Base-by-base conservation (phyloP, 768 basidiomycete genomes). In the Exsudoporus frostii region DNA sequence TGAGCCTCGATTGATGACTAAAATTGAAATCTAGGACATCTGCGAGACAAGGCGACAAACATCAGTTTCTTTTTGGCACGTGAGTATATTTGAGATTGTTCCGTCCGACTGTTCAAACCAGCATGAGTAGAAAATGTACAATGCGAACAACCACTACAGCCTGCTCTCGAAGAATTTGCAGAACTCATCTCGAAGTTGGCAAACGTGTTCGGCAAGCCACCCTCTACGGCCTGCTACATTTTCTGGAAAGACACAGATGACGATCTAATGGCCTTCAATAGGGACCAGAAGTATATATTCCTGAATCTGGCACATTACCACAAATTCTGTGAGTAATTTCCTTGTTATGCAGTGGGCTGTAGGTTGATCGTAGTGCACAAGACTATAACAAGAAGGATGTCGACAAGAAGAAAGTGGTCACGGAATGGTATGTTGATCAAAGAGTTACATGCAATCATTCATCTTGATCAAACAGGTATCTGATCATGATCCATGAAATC, bases 401-500 rank as follows among this genome's bases (percentile, higher is more conserved):
- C 25, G 25, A 30, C 10, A 9, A 30, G 54, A 57, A 43, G 19
- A 19, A 30, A 30, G 29, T 34, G 7, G 11, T 49, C 8, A 53
- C 40, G 0, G 54, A 57, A 4, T 60, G 59, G 59, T 60, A 58
- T 11, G 59, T 49, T 3, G 4, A 39, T 10, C 33, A n/a, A 29
- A 32, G 7, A 5, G 29, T 7, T 11, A 13, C 7, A 11, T 7
- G 5, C 14, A 22, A 50, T 15, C 2, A 38, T 8, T 51, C 9
- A 57, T 24, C 36, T 34, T 13, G 0, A 22, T 38, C 22, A 7
- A 37, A 47, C 13, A 67, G 66, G 66, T 67, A 59, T 30, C 61
- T 69, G 32, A 62, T 67, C 4, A 65, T 69, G 54, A 65, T 58
- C 2, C 66, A 67, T 15, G 66, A 67, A 46, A 57, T 67, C 7